These are phyloP conservation scores for Trichoderma polysporum DNA, from an alignment of 2,329 filamentous ascomycete species.

Conservation along the genomic window DNA sequence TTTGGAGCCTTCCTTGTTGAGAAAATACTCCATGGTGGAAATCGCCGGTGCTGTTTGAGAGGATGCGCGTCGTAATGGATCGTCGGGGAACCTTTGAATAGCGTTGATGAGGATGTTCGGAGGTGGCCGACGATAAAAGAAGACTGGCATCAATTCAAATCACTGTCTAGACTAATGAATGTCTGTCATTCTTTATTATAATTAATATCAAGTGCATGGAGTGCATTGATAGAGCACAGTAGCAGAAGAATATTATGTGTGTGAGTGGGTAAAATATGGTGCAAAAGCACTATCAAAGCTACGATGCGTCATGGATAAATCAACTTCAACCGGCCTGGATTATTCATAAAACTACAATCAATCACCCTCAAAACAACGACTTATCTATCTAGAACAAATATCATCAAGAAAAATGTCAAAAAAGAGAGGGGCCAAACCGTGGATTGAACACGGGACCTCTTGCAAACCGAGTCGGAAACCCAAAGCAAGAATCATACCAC, in stretches of 20 bases:
- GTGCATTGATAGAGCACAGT: too few relatives aligned
- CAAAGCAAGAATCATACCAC: constrained; percentile 24
- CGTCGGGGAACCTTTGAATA: neutral
- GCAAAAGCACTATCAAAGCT: too few relatives aligned
- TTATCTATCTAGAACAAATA: neutral
- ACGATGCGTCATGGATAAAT: too few relatives aligned
- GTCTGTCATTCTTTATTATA: too few relatives aligned
- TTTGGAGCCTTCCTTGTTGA: neutral
- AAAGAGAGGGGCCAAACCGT: constrained; percentile 21
- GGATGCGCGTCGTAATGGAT: neutral
- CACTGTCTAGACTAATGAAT: too few relatives aligned
- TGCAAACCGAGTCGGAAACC: constrained; percentile 20
- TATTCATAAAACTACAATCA: neutral
- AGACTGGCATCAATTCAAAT: too few relatives aligned
- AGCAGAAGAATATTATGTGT: too few relatives aligned
- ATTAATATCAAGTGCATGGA: too few relatives aligned
- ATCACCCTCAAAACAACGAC: neutral
- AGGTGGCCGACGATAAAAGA: neutral
- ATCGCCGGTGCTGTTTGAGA: neutral
- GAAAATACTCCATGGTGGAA: neutral
- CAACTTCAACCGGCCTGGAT: too few relatives aligned
- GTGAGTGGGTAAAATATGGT: too few relatives aligned
- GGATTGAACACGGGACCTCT: constrained; percentile 24
- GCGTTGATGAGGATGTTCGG: neutral
- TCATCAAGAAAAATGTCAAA: neutral